Evolutionary conservation across 2,329 filamentous ascomycete genomes (phyloP).

Genomic region (Lecanicillium sp.): DNA sequence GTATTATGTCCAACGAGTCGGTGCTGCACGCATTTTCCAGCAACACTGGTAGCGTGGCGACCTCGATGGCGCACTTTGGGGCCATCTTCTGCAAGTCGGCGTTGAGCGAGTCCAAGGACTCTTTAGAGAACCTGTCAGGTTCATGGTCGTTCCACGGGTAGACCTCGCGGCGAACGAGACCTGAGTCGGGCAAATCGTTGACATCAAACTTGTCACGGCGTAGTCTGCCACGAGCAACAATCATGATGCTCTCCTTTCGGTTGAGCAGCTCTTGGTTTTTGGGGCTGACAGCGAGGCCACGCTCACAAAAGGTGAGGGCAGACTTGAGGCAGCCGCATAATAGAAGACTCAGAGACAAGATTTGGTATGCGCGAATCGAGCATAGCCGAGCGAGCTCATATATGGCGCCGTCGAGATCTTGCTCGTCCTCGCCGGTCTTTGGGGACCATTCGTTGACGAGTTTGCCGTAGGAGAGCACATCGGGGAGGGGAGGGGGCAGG

Average conservation of each 20-base stretch:
- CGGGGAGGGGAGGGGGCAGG: constrained; percentile 31
- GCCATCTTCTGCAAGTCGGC: constrained; percentile 60
- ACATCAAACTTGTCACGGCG: constrained; percentile 41
- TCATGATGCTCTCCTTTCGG: constrained; percentile 47
- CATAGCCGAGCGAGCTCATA: constrained; percentile 41
- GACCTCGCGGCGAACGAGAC: constrained; percentile 62
- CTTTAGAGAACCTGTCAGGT: constrained; percentile 63
- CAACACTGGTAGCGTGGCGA: constrained; percentile 69
- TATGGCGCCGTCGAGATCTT: constrained; percentile 28
- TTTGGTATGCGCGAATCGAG: constrained; percentile 54
- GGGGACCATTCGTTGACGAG: constrained; percentile 31
- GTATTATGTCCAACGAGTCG: constrained; percentile 42
- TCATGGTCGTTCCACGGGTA: constrained; percentile 65
- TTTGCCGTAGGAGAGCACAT: constrained; percentile 40
- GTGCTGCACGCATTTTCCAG: constrained; percentile 48
- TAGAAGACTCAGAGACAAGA: constrained; percentile 51
- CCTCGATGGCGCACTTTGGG: constrained; percentile 74
- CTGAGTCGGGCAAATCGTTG: constrained; percentile 59
- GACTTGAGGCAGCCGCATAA: constrained; percentile 64
- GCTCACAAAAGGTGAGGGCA: constrained; percentile 58
- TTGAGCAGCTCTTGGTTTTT: constrained; percentile 50
- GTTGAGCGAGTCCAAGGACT: constrained; percentile 69
- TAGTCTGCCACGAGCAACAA: constrained; percentile 43
- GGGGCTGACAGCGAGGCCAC: constrained; percentile 52
- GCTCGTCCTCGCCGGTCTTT: constrained; percentile 27